Base-by-base conservation (phyloP, 129 eudicot species). In the Deinandra increscens region DNA sequence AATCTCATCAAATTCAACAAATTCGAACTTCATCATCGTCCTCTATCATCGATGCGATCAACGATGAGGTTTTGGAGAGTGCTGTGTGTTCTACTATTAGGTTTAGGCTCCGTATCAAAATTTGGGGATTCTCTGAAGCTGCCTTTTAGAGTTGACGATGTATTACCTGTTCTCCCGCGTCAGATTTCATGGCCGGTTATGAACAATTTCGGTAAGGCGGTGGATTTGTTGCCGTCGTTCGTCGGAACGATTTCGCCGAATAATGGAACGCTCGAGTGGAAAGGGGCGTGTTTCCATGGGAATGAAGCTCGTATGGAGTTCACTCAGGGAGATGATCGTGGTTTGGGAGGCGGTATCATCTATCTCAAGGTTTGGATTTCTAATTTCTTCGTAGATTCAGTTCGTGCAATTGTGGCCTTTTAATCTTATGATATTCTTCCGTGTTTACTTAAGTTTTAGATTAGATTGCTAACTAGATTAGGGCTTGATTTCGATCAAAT, bases 181-280 rank as follows among this genome's bases (percentile, higher is more conserved):
- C 88, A 94, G 61, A 75, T 94, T 7, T 87, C 99, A 13, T 89
- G 99, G 99, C 96, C 97, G 1, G 96, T 89, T 9, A 74, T 94
- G 60, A 89, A 89, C 48, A 89, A 68, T 64, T 68, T 94, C 6
- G 97, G 91, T 54, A 87, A 81, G 66, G 93, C 99, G 45, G 96
- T 89, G 72, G 99, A 94, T 76, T 84, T 94, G 86, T 49, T 94
- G 80, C 99, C 97, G 67, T 82, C 96, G 42, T 94, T 87, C 53
- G 83, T 94, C 9, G 99, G 97, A 1, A 89, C 99, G 12, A 75
- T 94, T 68, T 60, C 90, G 18, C 99, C 99, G 6, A 46, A 55
- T 23, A 84, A 80, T 31, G 87, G 86, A 0, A 34, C 92, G 8
- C 38, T 89, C 66, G 41, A 66, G 66, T 94, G 99, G 99, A 83